phyloP scores from a whole-genome alignment of 2,329 filamentous ascomycete species.

The Lasiodiplodia theobromae region DNA sequence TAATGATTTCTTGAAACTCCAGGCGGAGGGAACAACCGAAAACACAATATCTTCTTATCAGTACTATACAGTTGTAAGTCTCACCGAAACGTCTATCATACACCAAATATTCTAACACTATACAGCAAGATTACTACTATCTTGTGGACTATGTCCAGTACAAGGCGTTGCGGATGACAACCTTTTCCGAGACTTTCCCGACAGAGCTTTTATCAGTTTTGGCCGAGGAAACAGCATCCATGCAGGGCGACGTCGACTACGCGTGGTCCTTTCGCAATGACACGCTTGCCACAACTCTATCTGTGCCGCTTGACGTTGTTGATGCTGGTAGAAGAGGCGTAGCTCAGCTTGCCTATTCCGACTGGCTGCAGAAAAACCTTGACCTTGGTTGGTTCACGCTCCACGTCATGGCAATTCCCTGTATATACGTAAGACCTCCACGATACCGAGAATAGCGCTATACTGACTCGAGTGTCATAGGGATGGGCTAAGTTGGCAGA shows the following conservation, averaged over 20 bases:
- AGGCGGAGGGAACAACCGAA: not conserved
- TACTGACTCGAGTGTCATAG: not conserved
- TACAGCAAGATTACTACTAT: slow-evolving; percentile 11
- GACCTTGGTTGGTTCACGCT: slow-evolving; percentile 17
- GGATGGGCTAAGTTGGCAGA: not conserved
- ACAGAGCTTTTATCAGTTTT: not conserved
- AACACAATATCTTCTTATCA: not conserved
- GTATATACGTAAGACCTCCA: not conserved
- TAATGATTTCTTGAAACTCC: slow-evolving; percentile 2
- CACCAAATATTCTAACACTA: not conserved
- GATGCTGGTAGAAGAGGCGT: not conserved
- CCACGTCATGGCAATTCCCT: slow-evolving; percentile 9
- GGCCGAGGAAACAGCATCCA: not conserved
- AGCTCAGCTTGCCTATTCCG: slow-evolving; percentile 5
- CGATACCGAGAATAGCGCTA: too few relatives aligned
- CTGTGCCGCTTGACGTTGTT: not conserved
- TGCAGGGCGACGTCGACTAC: slow-evolving; percentile 4
- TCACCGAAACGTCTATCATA: not conserved
- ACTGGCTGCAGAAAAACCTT: slow-evolving; percentile 5
- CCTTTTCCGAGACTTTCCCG: not conserved
- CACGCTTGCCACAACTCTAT: not conserved
- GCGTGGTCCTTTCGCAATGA: slow-evolving; percentile 6
- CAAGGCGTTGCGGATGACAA: slow-evolving; percentile 14
- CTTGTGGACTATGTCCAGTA: slow-evolving; percentile 10
- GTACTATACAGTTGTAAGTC: not conserved